phyloP scores from a whole-genome alignment of 345 rosid genomes.

The Sonneratia caseolaris region DNA sequence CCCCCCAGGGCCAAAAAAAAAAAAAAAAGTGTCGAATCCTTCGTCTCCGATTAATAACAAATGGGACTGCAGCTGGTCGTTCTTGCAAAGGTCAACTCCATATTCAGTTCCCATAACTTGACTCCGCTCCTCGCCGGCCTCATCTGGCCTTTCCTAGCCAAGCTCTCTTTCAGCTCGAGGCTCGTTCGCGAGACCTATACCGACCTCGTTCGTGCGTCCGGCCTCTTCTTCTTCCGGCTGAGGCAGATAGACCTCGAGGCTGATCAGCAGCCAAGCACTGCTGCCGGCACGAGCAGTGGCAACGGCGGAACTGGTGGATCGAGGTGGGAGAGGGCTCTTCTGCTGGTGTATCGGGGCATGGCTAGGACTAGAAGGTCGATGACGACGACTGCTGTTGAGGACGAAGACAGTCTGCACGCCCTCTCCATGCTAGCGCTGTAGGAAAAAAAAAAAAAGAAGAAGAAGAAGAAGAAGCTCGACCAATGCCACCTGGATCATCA shows the following conservation, averaged over 20 bases:
- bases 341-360: slow-evolving; percentile 5
- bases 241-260: slow-evolving; percentile 7
- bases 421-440: slow-evolving; percentile 14
- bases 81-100: slow-evolving; percentile 11
- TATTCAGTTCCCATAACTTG: slow-evolving; percentile 3
- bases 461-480: not conserved
- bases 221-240: slow-evolving; percentile 15
- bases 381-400: not conserved
- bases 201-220: not conserved
- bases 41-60: not conserved
- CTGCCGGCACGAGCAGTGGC: not conserved
- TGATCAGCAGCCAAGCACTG: not conserved
- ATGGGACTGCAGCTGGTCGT: slow-evolving; percentile 9
- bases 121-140: slow-evolving; percentile 11
- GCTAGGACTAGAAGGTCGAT: not conserved
- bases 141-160: slow-evolving; percentile 16
- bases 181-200: not conserved
- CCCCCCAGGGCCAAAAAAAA: not conserved
- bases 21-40: not conserved
- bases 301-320: not conserved
- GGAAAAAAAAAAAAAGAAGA: not conserved
- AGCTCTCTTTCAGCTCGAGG: slow-evolving; percentile 6
- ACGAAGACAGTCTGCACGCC: slow-evolving; percentile 10
- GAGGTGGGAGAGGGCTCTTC: slow-evolving; percentile 10
- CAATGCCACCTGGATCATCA: not conserved